Base-by-base conservation (phyloP, 2,329 filamentous ascomycete genomes). In the Westerdykella sp. region DNA sequence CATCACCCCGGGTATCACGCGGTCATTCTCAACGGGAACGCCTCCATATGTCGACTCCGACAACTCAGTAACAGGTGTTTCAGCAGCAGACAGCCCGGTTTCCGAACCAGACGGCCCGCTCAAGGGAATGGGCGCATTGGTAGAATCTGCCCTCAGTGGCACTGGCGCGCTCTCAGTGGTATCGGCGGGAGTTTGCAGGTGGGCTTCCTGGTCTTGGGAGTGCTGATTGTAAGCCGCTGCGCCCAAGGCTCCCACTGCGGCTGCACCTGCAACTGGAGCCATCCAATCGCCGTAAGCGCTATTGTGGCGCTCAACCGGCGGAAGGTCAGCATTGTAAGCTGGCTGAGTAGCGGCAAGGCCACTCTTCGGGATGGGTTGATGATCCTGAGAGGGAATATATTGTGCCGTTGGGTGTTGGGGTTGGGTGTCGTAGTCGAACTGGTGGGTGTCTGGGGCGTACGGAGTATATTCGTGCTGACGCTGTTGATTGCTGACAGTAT, bases 261-360 rank as follows among this genome's bases (percentile, higher is more conserved):
- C 67, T 28, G 69, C 70, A 9, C 66, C 72, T 15, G 69, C 71
- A n/a, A 67, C 69, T 28, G 74, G 73, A 16, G 69, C 72, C 66
- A 80, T 73, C 76, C 77, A 81, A 23, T 74, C 68, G 13, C 73
- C 73, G 44, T 77, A 74, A 40, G 69, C 63, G 48, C 68, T 75
- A 46, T 67, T 64, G 39, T 64, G 65, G 6, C 60, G 54, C 46
- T 41, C 46, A n/a, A 46, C 21, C 37, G 30, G 21, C 25, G 47
- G 41, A 21, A 42, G 25, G 11, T 28, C 25, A 12, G 25, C 7
- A 28, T 28, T 2, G 11, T 28, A 28, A 28, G 25, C 25, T 4
- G 25, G 7, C 11, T 28, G 25, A 12, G 25, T 7, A 12, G 25
- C 25, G 25, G 25, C 25, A 7, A 10, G 4, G 4, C 25, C 25